Conservation (phyloP, 148 eudicot genomes). For the Linanthus parryae region DNA sequence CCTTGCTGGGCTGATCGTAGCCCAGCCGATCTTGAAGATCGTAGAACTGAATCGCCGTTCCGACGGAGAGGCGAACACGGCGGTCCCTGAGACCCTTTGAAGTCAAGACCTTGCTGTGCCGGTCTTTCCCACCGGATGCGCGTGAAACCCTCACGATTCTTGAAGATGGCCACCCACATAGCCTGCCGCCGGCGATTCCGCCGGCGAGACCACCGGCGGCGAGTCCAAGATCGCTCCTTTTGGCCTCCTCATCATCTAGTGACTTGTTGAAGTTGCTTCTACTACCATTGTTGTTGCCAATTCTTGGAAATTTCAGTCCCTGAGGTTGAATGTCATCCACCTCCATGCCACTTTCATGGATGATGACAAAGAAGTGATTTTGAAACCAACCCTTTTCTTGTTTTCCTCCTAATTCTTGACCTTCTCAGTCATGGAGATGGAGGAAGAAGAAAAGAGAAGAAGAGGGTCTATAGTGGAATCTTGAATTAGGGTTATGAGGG, state of each 20-base stretch:
- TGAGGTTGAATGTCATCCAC: conserved; percentile 62
- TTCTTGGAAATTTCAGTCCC: conserved; percentile 56
- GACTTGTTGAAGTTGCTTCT: conserved; percentile 26
- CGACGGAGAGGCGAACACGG: conserved; percentile 70
- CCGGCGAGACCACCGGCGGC: background rate
- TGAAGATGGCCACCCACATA: conserved; percentile 71
- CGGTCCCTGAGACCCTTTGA: conserved; percentile 82
- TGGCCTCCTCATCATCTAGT: conserved; percentile 19
- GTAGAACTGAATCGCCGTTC: conserved; percentile 82
- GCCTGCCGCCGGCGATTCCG: conserved; percentile 16
- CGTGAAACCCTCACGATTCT: conserved; percentile 92
- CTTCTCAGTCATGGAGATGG: background rate
- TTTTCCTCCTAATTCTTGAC: background rate
- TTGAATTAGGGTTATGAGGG: conserved; percentile 4
- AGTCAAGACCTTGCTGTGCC: conserved; percentile 91
- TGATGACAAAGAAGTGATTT: conserved; percentile 18
- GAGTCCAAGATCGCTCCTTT: conserved; percentile 2
- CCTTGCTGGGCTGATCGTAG: conserved; percentile 88
- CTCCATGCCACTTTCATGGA: conserved; percentile 77
- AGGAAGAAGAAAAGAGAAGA: background rate
- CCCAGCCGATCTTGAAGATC: conserved; percentile 85
- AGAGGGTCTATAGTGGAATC: background rate
- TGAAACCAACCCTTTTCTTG: background rate
- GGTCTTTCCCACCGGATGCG: conserved; percentile 84
- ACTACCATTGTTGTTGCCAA: conserved; percentile 33